Percentiles rank a stretch among this genome's conserved stretches.
Conservation (phyloP, 148 eudicot genomes). For the Rhododendron kiyosumense region DNA sequence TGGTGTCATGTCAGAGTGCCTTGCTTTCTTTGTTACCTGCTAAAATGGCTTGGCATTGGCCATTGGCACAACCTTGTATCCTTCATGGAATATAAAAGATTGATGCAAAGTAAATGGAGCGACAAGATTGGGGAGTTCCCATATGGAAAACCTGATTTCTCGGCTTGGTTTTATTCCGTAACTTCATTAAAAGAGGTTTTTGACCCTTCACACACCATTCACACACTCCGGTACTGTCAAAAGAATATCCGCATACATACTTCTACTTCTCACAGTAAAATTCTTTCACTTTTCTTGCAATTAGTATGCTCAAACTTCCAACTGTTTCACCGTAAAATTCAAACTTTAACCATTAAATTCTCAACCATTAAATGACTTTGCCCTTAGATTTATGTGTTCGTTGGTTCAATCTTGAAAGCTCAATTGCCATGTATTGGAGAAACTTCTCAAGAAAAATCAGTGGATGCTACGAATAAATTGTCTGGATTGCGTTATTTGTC, state of each 20-base stretch:
- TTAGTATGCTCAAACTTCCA: background rate
- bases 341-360: background rate
- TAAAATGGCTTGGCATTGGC: background rate
- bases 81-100: too few species aligned
- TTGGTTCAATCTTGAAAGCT: background rate
- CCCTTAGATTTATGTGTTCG: background rate
- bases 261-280: too few species aligned
- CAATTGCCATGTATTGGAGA: background rate
- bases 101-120: background rate
- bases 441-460: background rate
- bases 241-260: too few species aligned
- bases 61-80: background rate
- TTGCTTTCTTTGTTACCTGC: background rate
- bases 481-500: too few species aligned
- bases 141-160: constrained; percentile 10
- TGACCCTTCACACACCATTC: background rate
- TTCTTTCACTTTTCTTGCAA: background rate
- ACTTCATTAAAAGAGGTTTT: too few species aligned
- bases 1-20: background rate
- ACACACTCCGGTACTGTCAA: too few species aligned
- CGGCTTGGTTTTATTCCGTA: background rate
- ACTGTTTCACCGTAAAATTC: background rate
- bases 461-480: too few species aligned
- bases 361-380: background rate
- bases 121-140: constrained; percentile 7